A percentile compares a stretch with the other conserved stretches of the same genome.
Evolutionary conservation across 2,329 filamentous ascomycete genomes (phyloP).

Genomic region (Botrytis aclada): DNA sequence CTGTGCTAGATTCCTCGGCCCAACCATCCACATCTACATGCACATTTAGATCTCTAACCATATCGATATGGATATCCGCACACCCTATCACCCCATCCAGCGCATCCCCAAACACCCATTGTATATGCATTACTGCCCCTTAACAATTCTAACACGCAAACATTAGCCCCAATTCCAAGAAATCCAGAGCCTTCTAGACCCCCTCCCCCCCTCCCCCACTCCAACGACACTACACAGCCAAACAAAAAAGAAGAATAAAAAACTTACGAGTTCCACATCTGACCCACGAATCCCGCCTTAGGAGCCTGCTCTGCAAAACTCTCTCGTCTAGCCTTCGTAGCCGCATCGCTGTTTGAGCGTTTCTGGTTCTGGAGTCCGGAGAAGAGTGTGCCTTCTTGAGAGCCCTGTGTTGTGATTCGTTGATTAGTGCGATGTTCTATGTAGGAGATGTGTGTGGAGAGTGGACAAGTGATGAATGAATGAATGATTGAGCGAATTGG

Average conservation of each 20-base stretch:
- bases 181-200: background rate
- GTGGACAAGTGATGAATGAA: too few relatives aligned
- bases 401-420: slow-evolving; percentile 13
- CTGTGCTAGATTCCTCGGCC: background rate
- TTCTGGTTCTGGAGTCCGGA: slow-evolving; percentile 45
- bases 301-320: slow-evolving; percentile 46
- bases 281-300: slow-evolving; percentile 38
- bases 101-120: background rate
- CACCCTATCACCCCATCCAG: background rate
- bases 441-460: too few relatives aligned
- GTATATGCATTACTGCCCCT: background rate
- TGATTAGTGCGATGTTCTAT: background rate
- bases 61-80: background rate
- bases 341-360: slow-evolving; percentile 41
- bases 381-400: slow-evolving; percentile 33
- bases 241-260: background rate
- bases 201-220: background rate
- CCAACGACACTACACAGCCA: too few relatives aligned
- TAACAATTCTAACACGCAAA: background rate
- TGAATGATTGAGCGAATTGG: background rate
- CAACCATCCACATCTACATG: background rate
- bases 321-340: slow-evolving; percentile 39
- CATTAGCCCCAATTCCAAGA: background rate
- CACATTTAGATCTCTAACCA: background rate
- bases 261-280: slow-evolving; percentile 38